Evolutionary conservation across 345 rosid genomes (phyloP), one percentile per base, ranked within the genome.

Genomic region (Populus ilicifolia): DNA sequence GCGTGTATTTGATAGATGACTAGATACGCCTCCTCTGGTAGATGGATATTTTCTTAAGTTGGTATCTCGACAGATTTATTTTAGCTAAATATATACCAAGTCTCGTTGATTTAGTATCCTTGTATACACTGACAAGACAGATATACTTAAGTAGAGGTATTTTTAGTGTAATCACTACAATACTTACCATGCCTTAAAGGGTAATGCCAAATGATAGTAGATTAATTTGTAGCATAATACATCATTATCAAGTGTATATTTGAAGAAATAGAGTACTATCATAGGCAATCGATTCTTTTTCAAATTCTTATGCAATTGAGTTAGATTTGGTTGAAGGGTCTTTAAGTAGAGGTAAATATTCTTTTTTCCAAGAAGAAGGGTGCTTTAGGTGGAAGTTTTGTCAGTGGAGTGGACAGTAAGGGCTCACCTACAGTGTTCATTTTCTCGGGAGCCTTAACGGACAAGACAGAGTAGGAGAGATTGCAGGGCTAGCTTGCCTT

Each of bases 401-500:
- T 61, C 33, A 69, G 54, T 79, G 85, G 85, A 72, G 80, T 85
- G 85, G 86, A 86, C 72, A 82, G 64, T 14, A 87, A 87, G 81
- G 75, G 85, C 81, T 79, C 84, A 84, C 85, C 91, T 80, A 71
- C 83, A 79, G 54, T 70, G 38, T 43, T 75, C 36, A 73, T 69
- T 29, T 66, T 70, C 69, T 68, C 41, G 54, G 64, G 73, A 86
- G 78, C 74, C 90, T 85, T 89, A 54, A 81, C 48, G 75, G 78
- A 80, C 84, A 89, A 87, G 89, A 73, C 71, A 79, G 48, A 69
- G 80, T 75, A 78, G 84, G 85, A 85, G 84, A 80, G 79, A 73
- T 56, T 64, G 61, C 69, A 76, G 64, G 44, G 36, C 41, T 73
- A 41, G 50, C 67, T 78, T 73, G 70, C 52, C 59, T 62, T 52